Conservation (phyloP, 2,329 filamentous ascomycete species). For the Diaporthe nobilis region DNA sequence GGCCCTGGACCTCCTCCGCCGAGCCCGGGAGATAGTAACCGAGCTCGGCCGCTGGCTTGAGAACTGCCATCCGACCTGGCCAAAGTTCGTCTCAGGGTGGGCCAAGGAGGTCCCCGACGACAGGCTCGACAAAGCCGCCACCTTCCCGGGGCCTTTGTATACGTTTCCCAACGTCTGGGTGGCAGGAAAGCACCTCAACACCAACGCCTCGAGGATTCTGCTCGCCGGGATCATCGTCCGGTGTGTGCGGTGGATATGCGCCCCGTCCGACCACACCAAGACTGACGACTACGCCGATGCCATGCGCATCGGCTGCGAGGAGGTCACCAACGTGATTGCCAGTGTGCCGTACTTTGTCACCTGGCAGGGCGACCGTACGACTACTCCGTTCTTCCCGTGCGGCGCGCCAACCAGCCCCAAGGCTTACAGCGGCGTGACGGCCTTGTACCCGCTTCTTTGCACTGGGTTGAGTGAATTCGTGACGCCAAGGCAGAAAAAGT, state of each 20-base stretch:
- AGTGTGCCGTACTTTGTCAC: constrained; percentile 46
- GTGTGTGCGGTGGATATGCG: constrained; percentile 46
- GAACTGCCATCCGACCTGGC: constrained; percentile 44
- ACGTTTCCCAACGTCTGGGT: constrained; percentile 46
- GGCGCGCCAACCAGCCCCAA: constrained; percentile 46
- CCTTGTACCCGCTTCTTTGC: constrained; percentile 46
- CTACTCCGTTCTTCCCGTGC: constrained; percentile 46
- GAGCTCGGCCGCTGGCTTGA: constrained; percentile 45
- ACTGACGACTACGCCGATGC: constrained; percentile 45
- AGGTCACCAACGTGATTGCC: constrained; percentile 44
- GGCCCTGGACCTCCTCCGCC: constrained; percentile 44
- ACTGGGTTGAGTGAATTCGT: constrained; percentile 45
- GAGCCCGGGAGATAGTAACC: constrained; percentile 42
- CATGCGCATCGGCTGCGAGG: constrained; percentile 43
- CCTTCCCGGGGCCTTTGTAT: constrained; percentile 44
- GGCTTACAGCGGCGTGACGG: constrained; percentile 44
- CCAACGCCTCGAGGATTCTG: constrained; percentile 45
- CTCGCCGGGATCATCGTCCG: constrained; percentile 45
- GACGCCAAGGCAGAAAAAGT: constrained; percentile 42
- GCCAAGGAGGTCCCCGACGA: constrained; percentile 42
- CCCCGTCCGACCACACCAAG: constrained; percentile 44
- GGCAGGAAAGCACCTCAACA: constrained; percentile 47
- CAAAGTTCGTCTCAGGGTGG: constrained; percentile 43
- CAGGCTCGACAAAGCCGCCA: constrained; percentile 39
- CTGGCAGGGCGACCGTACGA: constrained; percentile 45